A percentile compares a stretch with the other conserved stretches of the same genome.
These are phyloP conservation scores for Porcisia deanei DNA, from an alignment of 208 protist genomes.

Conservation along the genomic window DNA sequence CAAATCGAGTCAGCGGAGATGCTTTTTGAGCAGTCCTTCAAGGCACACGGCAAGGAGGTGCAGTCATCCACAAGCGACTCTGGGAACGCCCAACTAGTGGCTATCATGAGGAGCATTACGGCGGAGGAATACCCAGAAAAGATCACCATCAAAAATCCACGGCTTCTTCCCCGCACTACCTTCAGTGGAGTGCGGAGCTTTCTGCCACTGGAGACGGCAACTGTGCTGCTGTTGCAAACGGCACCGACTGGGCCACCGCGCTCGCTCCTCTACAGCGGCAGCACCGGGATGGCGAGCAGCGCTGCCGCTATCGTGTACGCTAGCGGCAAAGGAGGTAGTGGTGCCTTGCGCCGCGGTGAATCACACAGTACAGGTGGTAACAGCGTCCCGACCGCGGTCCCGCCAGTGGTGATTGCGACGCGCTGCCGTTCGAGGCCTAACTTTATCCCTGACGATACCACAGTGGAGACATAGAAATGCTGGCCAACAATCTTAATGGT, in stretches of 20 bases:
- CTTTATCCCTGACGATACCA: neutral
- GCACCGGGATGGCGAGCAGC: neutral
- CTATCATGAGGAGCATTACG: constrained; percentile 44
- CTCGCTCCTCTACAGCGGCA: constrained; percentile 38
- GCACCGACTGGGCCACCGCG: constrained; percentile 61
- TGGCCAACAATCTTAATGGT: neutral
- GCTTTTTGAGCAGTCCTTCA: constrained; percentile 69
- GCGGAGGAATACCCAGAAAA: constrained; percentile 60
- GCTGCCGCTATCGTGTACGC: neutral
- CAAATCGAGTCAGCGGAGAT: constrained; percentile 74
- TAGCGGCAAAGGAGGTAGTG: neutral
- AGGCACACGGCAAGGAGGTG: constrained; percentile 35
- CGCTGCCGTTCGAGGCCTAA: constrained; percentile 12
- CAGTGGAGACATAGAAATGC: constrained; percentile 5
- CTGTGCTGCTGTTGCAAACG: constrained; percentile 62
- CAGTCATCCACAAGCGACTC: constrained; percentile 18
- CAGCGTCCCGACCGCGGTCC: neutral
- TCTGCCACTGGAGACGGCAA: constrained; percentile 49
- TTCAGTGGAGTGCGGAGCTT: constrained; percentile 56
- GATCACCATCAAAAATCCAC: constrained; percentile 60
- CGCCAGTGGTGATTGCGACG: constrained; percentile 25
- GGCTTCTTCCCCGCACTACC: constrained; percentile 63
- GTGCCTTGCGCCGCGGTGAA: constrained; percentile 8
- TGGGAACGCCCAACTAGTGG: constrained; percentile 16
- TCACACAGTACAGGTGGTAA: neutral